Evolutionary conservation across 768 basidiomycete genomes (phyloP), one percentile per base, ranked within the genome.

Genomic region (Suillus cothurnatus): DNA sequence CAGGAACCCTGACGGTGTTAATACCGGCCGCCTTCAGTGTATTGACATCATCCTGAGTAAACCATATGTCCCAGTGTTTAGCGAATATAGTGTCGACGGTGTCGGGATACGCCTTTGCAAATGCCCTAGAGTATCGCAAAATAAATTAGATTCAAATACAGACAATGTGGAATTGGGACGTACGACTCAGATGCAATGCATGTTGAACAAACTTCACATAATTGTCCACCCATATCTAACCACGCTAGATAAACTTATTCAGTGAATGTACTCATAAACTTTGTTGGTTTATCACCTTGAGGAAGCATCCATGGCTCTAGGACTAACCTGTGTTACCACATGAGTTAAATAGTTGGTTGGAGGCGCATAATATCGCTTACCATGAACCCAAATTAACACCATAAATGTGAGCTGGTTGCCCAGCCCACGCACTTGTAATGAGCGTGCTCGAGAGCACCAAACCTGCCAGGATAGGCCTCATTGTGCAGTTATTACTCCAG

Each of bases 101-200:
- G 17, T 41, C 39, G 0, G 39, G 39, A 41, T 41, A 41, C 17
- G 17, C 39, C 15, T 41, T 41, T 17, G 39, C 39, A 17, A 41
- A 41, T 6, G 39, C 1, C 39, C 39, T 41, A 41, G 12, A 38
- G 14, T 15, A 38, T 38, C 38, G 38, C 38, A 38, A 17, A 17
- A 19, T 17, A 19, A 7, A 41, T 41, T 19, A 17, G 7, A 41
- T 41, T 41, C 39, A 41, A 6, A 41, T 41, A 41, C 39, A 41
- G 6, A 41, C 39, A 41, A 14, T 1, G n/a, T 53, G 15, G 41
- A 11, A 17, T 4, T 6, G 19, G 23, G 38, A 66, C 68, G 26
- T 53, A 91, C 91, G 85, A 91, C 78, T 93, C 92, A 15, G 84
- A 81, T 0, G 76, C 78, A 62, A 92, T 91, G 70, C 92, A 93